Percentiles rank a stretch among this genome's conserved stretches.
Evolutionary conservation across 805 yeast genomes (phyloP).

Genomic region (Saccharomycopsis oosterbeekiorum): DNA sequence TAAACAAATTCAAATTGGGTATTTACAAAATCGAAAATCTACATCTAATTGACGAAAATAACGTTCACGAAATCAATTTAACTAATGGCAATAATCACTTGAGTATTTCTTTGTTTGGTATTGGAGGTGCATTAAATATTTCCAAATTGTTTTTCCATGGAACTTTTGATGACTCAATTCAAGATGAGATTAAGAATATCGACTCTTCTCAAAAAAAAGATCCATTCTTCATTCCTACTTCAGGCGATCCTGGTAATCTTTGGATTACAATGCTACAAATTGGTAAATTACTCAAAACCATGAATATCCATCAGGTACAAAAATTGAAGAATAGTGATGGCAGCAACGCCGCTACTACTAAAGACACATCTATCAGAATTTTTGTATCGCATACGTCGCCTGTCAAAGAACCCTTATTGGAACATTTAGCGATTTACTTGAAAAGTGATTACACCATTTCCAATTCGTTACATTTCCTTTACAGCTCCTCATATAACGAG

Average conservation of each 20-base stretch:
- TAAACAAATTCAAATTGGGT: constrained; percentile 52
- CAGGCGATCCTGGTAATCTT: constrained; percentile 54
- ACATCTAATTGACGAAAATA: constrained; percentile 49
- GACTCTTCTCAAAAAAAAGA: constrained; percentile 3
- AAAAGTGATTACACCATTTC: constrained; percentile 65
- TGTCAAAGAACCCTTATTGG: constrained; percentile 56
- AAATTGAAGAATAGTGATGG: neutral
- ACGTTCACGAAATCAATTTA: constrained; percentile 31
- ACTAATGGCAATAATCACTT: constrained; percentile 29
- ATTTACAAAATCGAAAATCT: constrained; percentile 46
- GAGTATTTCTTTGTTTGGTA: constrained; percentile 49
- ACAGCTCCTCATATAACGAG: constrained; percentile 62
- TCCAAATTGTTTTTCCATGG: constrained; percentile 64
- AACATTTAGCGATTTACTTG: constrained; percentile 54
- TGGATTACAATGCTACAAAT: constrained; percentile 69
- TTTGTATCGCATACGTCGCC: constrained; percentile 66
- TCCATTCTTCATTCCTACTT: constrained; percentile 36
- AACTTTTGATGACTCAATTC: constrained; percentile 24
- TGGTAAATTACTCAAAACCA: constrained; percentile 51
- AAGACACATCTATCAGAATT: constrained; percentile 33
- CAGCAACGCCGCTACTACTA: neutral
- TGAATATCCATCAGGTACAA: constrained; percentile 27
- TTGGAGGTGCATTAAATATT: constrained; percentile 63
- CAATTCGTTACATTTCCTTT: constrained; percentile 63
- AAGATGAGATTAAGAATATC: constrained; percentile 9